These are phyloP conservation scores for Trametes cinnabarina DNA, from an alignment of 768 basidiomycete genomes.

Conservation along the genomic window DNA sequence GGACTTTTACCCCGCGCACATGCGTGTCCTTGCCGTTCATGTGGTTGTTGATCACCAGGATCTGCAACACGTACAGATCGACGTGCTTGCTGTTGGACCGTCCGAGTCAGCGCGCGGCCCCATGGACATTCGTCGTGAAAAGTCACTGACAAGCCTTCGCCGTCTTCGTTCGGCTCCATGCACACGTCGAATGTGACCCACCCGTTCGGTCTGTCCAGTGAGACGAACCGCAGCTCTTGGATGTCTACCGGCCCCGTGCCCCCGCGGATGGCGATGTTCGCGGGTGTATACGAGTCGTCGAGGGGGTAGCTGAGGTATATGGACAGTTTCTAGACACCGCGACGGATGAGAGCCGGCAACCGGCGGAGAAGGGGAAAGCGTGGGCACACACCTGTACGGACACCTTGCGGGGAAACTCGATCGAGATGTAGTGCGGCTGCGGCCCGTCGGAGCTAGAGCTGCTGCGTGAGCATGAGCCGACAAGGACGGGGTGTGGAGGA, in stretches of 20 bases:
- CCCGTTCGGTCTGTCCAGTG: conserved; percentile 88
- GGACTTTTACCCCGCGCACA: conserved; percentile 85
- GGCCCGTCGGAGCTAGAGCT: conserved; percentile 80
- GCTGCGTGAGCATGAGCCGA: conserved; percentile 1
- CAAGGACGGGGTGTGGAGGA: neutral
- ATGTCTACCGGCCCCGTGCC: conserved; percentile 90
- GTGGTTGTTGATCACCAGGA: conserved; percentile 89
- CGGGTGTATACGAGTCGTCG: conserved; percentile 97
- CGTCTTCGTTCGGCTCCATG: conserved; percentile 75
- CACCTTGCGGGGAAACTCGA: conserved; percentile 89
- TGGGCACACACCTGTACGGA: conserved; percentile 68
- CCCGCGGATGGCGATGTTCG: conserved; percentile 84
- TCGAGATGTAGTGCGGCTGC: conserved; percentile 93
- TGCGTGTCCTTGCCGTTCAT: conserved; percentile 99
- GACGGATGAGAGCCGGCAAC: neutral
- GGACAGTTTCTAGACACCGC: conserved; percentile 68
- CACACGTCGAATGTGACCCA: conserved; percentile 90
- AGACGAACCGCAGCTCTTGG: conserved; percentile 85
- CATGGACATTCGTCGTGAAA: too few species aligned
- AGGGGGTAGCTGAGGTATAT: conserved; percentile 75
- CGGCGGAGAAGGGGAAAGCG: neutral
- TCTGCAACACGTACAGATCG: conserved; percentile 85
- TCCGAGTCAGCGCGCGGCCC: neutral
- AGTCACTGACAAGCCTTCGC: conserved; percentile 67
- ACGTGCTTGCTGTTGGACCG: conserved; percentile 66